Evolutionary conservation across 2,329 filamentous ascomycete species (phyloP), one percentile per base, ranked within the genome.

Genomic region (Kalaharituber pfeilii): DNA sequence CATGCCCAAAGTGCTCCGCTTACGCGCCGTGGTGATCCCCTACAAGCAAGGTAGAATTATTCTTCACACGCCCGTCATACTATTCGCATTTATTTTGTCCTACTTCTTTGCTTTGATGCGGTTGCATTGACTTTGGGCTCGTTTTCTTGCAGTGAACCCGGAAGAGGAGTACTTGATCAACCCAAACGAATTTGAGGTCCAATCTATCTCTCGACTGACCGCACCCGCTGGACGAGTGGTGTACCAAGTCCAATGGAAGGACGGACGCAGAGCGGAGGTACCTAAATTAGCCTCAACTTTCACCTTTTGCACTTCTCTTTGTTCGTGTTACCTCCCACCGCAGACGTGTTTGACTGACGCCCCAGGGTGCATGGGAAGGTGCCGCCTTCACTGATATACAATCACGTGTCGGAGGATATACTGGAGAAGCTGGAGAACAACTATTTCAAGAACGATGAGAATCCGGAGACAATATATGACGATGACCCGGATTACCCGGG

Each of bases 161-260:
- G 8, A 52, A 24, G 36, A 26, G 11, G 24, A 45, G 28, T 52
- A 18, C 33, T 44, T 52, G 29, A 15, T 20, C 6, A 52, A 52
- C 33, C 29, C 28, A 24, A 20, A 42, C 11, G 29, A 39, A 26
- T 26, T 27, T 25, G 24, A 24, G 13, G 24, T 52, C 11, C 29
- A 52, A 22, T 39, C 28, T 5, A 27, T 54, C 15, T 50, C 49
- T 24, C 27, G 53, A 2, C 33, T 52, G 26, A 55, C 53, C 15
- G 29, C 36, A 26, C 49, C 49, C 26, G 9, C 49, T 9, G 53
- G 53, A 25, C 24, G 30, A 28, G 53, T 55, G 5, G 39, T 33
- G 2, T 55, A 51, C n/a, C 29, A 51, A 22, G 29, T 55, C 18
- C 18, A 18, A 13, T 55, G 28, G n/a, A 42, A 42, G 13, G 36